These are phyloP conservation scores for Wickerhamiella kazuoi DNA, from an alignment of 805 yeast genomes.

Conservation along the genomic window DNA sequence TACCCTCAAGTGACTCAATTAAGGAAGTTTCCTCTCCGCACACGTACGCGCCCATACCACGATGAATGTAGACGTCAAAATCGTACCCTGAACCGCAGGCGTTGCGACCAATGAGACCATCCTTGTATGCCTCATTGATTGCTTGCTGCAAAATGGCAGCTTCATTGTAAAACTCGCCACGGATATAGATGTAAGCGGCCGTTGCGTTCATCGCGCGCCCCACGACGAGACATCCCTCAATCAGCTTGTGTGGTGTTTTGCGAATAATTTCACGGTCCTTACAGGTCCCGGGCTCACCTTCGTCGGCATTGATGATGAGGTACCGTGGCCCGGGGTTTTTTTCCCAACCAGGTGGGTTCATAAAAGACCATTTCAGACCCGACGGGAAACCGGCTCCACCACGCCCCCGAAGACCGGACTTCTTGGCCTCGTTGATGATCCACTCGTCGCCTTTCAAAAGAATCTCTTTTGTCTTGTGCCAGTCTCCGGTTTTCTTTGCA, in stretches of 20 bases:
- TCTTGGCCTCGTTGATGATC: conserved; percentile 77
- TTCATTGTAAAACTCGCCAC: conserved; percentile 83
- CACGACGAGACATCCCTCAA: conserved; percentile 79
- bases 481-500: conserved; percentile 69
- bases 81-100: conserved; percentile 79
- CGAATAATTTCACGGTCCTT: conserved; percentile 83
- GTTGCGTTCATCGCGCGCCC: conserved; percentile 89
- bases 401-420: conserved; percentile 74
- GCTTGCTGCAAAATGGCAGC: conserved; percentile 58
- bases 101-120: conserved; percentile 63
- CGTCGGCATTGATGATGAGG: conserved; percentile 81
- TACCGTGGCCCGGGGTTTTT: conserved; percentile 79
- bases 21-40: conserved; percentile 89
- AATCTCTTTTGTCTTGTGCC: conserved; percentile 83
- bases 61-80: conserved; percentile 68
- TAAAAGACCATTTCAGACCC: conserved; percentile 80
- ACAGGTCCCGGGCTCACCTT: conserved; percentile 91
- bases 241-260: conserved; percentile 80
- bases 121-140: conserved; percentile 72
- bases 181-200: conserved; percentile 77
- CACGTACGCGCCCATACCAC: conserved; percentile 87
- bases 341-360: conserved; percentile 95
- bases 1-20: conserved; percentile 78
- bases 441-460: conserved; percentile 68
- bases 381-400: conserved; percentile 93